Base-by-base conservation (phyloP, 371 early-diverging fungal genomes). In the Apophysomyces ossiformis region DNA sequence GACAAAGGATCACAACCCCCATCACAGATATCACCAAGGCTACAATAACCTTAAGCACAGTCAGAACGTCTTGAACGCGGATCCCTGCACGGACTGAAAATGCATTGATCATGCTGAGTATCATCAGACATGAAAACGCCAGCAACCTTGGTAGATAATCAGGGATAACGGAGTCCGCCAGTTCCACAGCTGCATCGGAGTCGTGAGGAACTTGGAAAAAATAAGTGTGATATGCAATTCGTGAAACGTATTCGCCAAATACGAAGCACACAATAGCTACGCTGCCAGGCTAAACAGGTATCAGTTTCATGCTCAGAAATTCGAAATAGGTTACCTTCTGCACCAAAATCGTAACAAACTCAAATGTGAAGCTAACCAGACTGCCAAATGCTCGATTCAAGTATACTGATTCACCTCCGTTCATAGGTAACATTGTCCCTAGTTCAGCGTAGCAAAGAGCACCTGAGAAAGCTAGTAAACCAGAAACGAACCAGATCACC, bases 401-500 rank as follows among this genome's bases (percentile, higher is more conserved):
- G 72, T 96, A 96, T 0, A 91, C 89, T 66, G 92, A 86, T 44
- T 95, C 95, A 9, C 96, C 96, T 32, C 88, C 88, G 63, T 95
- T 96, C 70, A 92, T 91, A 1, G 96, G 95, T 57, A 95, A 83
- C 85, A 93, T 90, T 37, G 95, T 83, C 1, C 96, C 97, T 39
- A 97, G 75, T 75, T 97, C 97, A 11, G 87, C 88, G 72, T 92
- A 93, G 60, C 90, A 90, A 32, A 90, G 79, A 0, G 92, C 90
- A 57, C 95, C 95, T 7, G 87, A 85, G 54, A 91, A 79, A 5
- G 93, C 91, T 58, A 94, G 68, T 50, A 94, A 61, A 5, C 90
- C 94, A 16, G 93, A 90, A 16, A 91, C 70, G 37, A 87, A 77
- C 95, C 95, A 95, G 9, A 95, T 79, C 37, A 94, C 71, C 13